Evolutionary conservation across 176 grass and related monocot genomes (phyloP).

Genomic region (Carex pumila): DNA sequence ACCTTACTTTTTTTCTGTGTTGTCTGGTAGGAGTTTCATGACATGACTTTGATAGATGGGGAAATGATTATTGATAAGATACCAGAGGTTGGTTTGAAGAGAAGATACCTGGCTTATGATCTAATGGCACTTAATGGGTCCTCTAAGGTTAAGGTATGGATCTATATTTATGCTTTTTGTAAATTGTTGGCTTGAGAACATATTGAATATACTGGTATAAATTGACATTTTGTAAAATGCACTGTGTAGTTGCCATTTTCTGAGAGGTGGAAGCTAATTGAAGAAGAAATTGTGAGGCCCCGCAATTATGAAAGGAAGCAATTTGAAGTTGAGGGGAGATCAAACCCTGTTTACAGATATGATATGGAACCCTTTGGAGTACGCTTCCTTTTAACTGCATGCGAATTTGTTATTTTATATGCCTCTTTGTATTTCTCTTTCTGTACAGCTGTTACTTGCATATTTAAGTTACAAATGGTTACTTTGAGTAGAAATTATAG

Average conservation of each 20-base stretch:
- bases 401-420: conserved; percentile 16
- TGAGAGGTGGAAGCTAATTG: conserved; percentile 92
- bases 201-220: neutral
- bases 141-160: conserved; percentile 63
- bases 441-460: neutral
- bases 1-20: conserved; percentile 18
- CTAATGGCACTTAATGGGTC: conserved; percentile 60
- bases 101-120: conserved; percentile 89
- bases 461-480: neutral
- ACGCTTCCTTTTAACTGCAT: conserved; percentile 1
- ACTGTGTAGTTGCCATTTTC: conserved; percentile 77
- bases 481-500: neutral
- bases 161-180: neutral
- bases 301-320: conserved; percentile 62
- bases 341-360: conserved; percentile 82
- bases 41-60: conserved; percentile 89
- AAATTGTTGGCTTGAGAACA: neutral
- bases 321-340: conserved; percentile 73
- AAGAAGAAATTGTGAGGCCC: conserved; percentile 87
- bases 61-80: conserved; percentile 98
- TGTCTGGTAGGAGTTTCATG: conserved; percentile 56
- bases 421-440: neutral
- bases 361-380: conserved; percentile 98
- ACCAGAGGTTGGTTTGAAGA: conserved; percentile 80
- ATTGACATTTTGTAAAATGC: conserved; percentile 13